Conservation (phyloP, 257 asterid species). For the Galeopsis tetrahit region DNA sequence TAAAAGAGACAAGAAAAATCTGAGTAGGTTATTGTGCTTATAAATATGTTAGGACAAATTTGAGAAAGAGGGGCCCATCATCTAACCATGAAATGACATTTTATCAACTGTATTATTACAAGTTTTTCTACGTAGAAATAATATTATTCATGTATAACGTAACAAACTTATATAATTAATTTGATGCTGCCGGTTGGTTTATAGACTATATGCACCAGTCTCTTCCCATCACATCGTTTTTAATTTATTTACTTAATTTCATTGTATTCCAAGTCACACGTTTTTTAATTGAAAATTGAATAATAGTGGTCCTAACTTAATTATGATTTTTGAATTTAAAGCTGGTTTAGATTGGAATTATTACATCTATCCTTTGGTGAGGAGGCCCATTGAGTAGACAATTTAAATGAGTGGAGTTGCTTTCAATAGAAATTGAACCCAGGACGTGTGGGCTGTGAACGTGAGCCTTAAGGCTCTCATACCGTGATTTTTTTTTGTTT, state of each 20-base stretch:
- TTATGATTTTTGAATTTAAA: neutral
- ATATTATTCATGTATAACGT: conserved; percentile 33
- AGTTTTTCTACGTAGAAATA: conserved; percentile 49
- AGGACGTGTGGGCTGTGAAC: too few relatives aligned
- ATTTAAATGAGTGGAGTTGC: too few relatives aligned
- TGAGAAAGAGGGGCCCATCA: conserved; percentile 57
- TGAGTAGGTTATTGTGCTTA: too few relatives aligned
- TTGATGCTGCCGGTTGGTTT: conserved; percentile 43
- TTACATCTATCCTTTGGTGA: too few relatives aligned
- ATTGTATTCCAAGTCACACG: conserved; percentile 27
- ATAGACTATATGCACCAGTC: conserved; percentile 15
- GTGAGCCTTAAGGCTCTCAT: too few relatives aligned
- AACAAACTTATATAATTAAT: conserved; percentile 37
- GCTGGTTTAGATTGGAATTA: too few relatives aligned
- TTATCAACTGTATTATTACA: conserved; percentile 56
- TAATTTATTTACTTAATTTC: neutral
- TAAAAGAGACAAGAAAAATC: neutral
- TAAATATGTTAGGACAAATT: conserved; percentile 40
- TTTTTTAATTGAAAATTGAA: neutral
- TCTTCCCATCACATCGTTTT: neutral
- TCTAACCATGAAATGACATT: conserved; percentile 93
- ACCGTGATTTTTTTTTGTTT: too few relatives aligned
- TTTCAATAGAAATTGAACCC: too few relatives aligned
- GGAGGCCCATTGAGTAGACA: too few relatives aligned
- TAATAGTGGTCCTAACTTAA: neutral